A percentile compares a stretch with the other conserved stretches of the same genome.
phyloP scores from a whole-genome alignment of 2,329 filamentous ascomycete genomes.

The Xylaria sp. region DNA sequence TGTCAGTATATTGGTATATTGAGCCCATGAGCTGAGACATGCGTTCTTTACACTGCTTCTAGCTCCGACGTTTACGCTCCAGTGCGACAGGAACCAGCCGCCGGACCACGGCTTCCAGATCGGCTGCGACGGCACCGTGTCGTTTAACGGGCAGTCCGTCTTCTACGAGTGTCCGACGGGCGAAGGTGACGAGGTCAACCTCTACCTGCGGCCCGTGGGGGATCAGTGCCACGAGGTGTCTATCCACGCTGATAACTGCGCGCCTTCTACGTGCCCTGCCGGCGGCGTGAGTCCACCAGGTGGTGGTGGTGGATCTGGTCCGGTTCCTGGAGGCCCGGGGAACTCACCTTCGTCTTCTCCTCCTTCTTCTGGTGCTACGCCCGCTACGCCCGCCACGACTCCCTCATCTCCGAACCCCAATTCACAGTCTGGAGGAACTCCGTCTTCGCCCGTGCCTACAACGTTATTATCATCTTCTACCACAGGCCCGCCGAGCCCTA shows the following conservation, averaged over 20 bases:
- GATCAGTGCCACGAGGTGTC: constrained; percentile 56
- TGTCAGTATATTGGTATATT: neutral
- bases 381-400: neutral
- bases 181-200: constrained; percentile 58
- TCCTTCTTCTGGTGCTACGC: neutral
- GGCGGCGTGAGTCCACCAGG: constrained; percentile 21
- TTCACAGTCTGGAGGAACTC: no score
- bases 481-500: constrained; percentile 14
- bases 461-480: neutral
- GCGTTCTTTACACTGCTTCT: neutral
- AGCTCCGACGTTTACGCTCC: constrained; percentile 63
- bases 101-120: constrained; percentile 63
- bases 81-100: constrained; percentile 62
- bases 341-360: constrained; percentile 8
- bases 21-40: neutral
- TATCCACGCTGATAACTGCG: constrained; percentile 50
- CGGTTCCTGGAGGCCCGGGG: constrained; percentile 3
- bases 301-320: constrained; percentile 1
- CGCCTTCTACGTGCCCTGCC: constrained; percentile 26
- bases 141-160: constrained; percentile 54
- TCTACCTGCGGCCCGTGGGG: constrained; percentile 54
- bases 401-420: neutral
- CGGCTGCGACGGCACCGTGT: constrained; percentile 56
- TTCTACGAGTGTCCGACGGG: constrained; percentile 69
- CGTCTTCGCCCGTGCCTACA: no score